Base-by-base conservation (phyloP, 2,329 filamentous ascomycete genomes). In the Sclerotinia subarctica region DNA sequence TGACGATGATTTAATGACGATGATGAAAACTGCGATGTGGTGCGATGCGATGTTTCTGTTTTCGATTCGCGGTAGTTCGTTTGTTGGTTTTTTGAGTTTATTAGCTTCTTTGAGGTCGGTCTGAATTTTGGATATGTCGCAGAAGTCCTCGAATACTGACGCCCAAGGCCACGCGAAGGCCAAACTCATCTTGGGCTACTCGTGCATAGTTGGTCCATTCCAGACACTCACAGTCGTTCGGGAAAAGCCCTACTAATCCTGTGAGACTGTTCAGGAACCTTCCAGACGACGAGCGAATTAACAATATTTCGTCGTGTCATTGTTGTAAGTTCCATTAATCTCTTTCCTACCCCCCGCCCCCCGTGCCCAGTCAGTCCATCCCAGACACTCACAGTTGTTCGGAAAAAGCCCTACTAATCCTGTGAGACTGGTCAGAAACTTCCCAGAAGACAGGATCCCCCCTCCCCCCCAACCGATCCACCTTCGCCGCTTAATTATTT, bases 141-240 rank as follows among this genome's bases (percentile, higher is more conserved):
- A 35, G 8, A 35, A 35, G 35, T 32, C 17, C 52, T 32, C 52
- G 26, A 53, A 13, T 32, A 53, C 52, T 53, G 52, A 53, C 52
- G 52, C 52, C 51, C 52, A 53, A 53, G 52, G 26, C 52, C 52
- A 53, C 17, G 52, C 26, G 52, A 53, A 53, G 26, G 52, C 52
- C 26, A 32, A 53, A 53, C 52, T 53, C 52, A 21, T 53, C 52
- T 53, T 53, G 52, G 52, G 52, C 52, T 53, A 53, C 26, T 53
- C 17, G 52, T 53, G 52, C 26, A 26, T 8, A 26, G 52, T 53
- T 10, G 17, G 52, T 53, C 52, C 52, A 53, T 29, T 26, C 26
- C 52, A 53, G 26, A 53, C 52, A 53, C 52, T 17, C 52, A 53
- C 26, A 53, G 52, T 17, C 17, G 52, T 21, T 53, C 26, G 26